Base-by-base conservation (phyloP, 331 rosid genomes). In the Acacia concinna region DNA sequence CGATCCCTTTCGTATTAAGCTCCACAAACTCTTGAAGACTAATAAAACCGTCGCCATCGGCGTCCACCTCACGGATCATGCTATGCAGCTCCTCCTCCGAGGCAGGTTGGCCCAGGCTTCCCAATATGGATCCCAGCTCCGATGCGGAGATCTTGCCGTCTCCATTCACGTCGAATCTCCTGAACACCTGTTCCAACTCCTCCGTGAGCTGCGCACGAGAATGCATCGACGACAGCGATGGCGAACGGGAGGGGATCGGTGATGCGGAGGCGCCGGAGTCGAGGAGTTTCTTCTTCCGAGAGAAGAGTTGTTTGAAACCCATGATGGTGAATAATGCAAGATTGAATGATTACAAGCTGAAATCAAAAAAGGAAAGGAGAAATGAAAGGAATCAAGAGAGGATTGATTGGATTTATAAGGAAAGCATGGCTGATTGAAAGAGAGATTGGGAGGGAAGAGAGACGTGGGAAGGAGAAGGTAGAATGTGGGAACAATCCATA, bases 61-160 rank as follows among this genome's bases (percentile, higher is more conserved):
- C 80, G 32, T 95, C 99, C 4, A 93, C 90, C 81, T 90, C 99
- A 2, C 74, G 68, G 80, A 95, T 93, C 96, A 95, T 91, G 69
- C 57, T 76, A 20, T 54, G 15, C 2, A 91, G 90, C 68, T 95
- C 99, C 51, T 90, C 94, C 37, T 91, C 89, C 3, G 84, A 73
- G 2, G 92, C 63, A 1, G 82, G 69, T 7, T 90, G 86, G 17
- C 98, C 98, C 10, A 95, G 81, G 85, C 91, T 90, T 4, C 84
- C 84, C 96, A 93, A 80, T 15, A 95, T 93, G 28, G 97, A 78
- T 38, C 97, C 93, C 1, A 95, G 88, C 70, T 95, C 99, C 14
- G 94, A 78, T 1, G 94, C 70, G 11, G 90, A 93, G 87, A 95
- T 93, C 94, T 91, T 93, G 15, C 97, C 99, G 63, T 95, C 98